phyloP scores from a whole-genome alignment of 2,329 filamentous ascomycete species.

The Aspergillus sp. region DNA sequence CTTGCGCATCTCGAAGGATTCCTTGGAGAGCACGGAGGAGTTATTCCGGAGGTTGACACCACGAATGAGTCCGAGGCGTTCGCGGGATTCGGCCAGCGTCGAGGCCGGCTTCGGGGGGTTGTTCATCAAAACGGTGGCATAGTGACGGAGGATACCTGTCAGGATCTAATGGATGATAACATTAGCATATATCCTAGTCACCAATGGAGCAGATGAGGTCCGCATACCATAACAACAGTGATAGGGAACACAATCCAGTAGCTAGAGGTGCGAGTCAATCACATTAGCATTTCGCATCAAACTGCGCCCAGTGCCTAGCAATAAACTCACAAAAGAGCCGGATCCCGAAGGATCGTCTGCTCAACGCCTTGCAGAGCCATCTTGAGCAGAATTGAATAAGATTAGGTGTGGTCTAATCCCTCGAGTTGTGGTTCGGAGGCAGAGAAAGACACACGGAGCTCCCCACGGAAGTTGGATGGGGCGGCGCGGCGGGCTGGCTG shows the following conservation, averaged over 20 bases:
- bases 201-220: background rate
- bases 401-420: background rate
- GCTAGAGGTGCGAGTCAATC: slow-evolving; percentile 52
- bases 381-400: slow-evolving; percentile 25
- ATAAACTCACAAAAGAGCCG: slow-evolving; percentile 82
- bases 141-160: slow-evolving; percentile 93
- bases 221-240: slow-evolving; percentile 84
- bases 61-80: slow-evolving; percentile 81
- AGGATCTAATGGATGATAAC: slow-evolving; percentile 61
- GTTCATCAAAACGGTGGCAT: slow-evolving; percentile 88
- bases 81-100: slow-evolving; percentile 63
- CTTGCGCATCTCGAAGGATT: slow-evolving; percentile 78
- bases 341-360: slow-evolving; percentile 98
- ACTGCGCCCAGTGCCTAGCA: slow-evolving; percentile 14
- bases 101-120: slow-evolving; percentile 76
- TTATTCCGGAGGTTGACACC: slow-evolving; percentile 84
- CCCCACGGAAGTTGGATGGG: slow-evolving; percentile 18
- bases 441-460: slow-evolving; percentile 14
- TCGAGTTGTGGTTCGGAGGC: slow-evolving; percentile 3
- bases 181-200: background rate
- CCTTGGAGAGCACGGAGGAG: slow-evolving; percentile 74
- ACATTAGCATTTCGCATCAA: background rate
- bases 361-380: slow-evolving; percentile 81
- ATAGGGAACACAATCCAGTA: slow-evolving; percentile 99
- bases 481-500: background rate